These are phyloP conservation scores for Dactylellina sp. DNA, from an alignment of 2,329 filamentous ascomycete genomes.

Conservation along the genomic window DNA sequence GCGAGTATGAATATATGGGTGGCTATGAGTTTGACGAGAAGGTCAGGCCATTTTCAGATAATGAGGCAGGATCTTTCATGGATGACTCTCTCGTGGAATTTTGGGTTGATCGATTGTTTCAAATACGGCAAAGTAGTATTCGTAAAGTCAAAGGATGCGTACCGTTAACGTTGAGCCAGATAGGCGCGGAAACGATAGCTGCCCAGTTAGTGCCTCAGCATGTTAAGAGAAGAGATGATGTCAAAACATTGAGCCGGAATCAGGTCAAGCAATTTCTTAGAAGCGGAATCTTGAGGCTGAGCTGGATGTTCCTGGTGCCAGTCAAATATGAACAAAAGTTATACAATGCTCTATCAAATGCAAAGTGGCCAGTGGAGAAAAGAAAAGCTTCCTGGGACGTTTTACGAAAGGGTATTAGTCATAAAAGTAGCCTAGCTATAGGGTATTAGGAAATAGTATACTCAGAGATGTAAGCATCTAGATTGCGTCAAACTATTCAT, in stretches of 20 bases:
- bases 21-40: conserved; percentile 31
- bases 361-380: conserved; percentile 22
- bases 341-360: conserved; percentile 11
- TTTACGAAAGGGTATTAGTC: neutral
- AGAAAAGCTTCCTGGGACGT: neutral
- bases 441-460: too few species aligned
- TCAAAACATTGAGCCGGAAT: neutral
- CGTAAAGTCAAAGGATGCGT: too few species aligned
- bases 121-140: too few species aligned
- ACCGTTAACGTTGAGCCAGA: neutral
- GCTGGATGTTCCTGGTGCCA: conserved; percentile 39
- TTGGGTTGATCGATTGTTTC: conserved; percentile 35
- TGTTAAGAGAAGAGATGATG: conserved; percentile 9
- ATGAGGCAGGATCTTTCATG: conserved; percentile 16
- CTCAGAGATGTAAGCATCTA: too few species aligned
- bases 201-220: conserved; percentile 21
- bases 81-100: conserved; percentile 20
- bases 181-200: conserved; percentile 4
- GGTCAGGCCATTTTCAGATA: conserved; percentile 11
- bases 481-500: too few species aligned
- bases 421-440: too few species aligned
- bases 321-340: conserved; percentile 27
- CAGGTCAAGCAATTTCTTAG: conserved; percentile 24
- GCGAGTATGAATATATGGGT: conserved; percentile 45
- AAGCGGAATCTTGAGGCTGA: conserved; percentile 24